Percentiles rank a stretch among this genome's conserved stretches.
phyloP scores from a whole-genome alignment of 768 basidiomycete genomes.

The Tephrocybe sp. region DNA sequence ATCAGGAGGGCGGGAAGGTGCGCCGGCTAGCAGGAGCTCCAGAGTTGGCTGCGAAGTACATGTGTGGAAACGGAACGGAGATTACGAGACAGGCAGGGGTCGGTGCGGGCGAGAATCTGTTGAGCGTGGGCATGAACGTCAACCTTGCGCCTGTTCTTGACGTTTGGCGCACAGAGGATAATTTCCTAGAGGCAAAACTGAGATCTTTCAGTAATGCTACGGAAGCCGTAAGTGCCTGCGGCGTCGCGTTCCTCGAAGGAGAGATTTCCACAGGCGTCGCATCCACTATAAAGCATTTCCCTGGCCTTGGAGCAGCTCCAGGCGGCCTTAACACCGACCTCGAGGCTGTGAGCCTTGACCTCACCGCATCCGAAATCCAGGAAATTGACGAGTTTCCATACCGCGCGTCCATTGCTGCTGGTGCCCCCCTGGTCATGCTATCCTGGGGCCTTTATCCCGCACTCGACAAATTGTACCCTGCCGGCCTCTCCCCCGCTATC shows the following conservation, averaged over 20 bases:
- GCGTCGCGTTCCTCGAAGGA: slow-evolving; percentile 1
- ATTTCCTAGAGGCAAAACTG: slow-evolving; percentile 6
- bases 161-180: slow-evolving; percentile 4
- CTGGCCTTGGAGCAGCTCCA: slow-evolving; percentile 11
- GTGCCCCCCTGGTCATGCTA: slow-evolving; percentile 9
- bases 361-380: neutral
- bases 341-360: slow-evolving; percentile 2
- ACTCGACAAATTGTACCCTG: slow-evolving; percentile 3
- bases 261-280: slow-evolving; percentile 9
- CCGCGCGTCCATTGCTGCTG: slow-evolving; percentile 4
- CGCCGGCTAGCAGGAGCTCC: slow-evolving; percentile 7
- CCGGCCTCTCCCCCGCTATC: slow-evolving; percentile 5
- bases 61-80: slow-evolving; percentile 4
- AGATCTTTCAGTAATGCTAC: slow-evolving; percentile 10
- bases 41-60: slow-evolving; percentile 8
- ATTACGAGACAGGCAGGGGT: neutral
- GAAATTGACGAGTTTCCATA: slow-evolving; percentile 10
- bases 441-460: slow-evolving; percentile 9
- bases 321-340: slow-evolving; percentile 3
- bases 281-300: slow-evolving; percentile 8
- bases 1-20: slow-evolving; percentile 12
- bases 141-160: slow-evolving; percentile 13
- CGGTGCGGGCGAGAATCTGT: slow-evolving; percentile 6
- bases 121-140: slow-evolving; percentile 10
- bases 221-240: slow-evolving; percentile 4